Evolutionary conservation across 345 rosid genomes (phyloP).

Genomic region (Carallia brachiata): DNA sequence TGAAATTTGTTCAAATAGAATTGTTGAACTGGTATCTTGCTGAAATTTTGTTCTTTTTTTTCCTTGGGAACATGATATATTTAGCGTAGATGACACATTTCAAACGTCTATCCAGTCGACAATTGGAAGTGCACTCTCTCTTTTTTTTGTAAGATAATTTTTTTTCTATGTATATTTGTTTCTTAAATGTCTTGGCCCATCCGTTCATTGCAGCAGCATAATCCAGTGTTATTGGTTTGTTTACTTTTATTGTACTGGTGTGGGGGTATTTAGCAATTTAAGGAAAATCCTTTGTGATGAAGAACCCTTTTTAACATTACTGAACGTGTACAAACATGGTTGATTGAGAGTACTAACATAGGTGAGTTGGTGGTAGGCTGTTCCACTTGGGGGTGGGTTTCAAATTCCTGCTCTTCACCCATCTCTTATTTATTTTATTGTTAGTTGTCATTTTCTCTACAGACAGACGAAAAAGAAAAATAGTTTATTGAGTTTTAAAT

Average conservation of each 20-base stretch:
- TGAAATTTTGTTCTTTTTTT: constrained; percentile 7
- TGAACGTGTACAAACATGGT: too few relatives aligned
- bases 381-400: too few relatives aligned
- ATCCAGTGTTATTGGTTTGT: background rate
- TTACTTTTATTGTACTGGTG: background rate
- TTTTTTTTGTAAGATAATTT: background rate
- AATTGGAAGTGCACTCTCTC: background rate
- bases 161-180: constrained; percentile 1
- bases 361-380: too few relatives aligned
- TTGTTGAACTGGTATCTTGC: constrained; percentile 10
- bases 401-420: too few relatives aligned
- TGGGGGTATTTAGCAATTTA: too few relatives aligned
- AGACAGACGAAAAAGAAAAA: too few relatives aligned
- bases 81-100: background rate
- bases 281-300: too few relatives aligned
- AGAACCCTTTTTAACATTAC: too few relatives aligned
- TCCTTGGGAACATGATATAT: background rate
- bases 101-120: constrained; percentile 8
- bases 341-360: too few relatives aligned
- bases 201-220: background rate
- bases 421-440: too few relatives aligned
- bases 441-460: too few relatives aligned
- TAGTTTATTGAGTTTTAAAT: too few relatives aligned
- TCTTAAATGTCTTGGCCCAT: background rate
- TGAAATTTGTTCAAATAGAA: constrained; percentile 4